phyloP scores from a whole-genome alignment of 768 basidiomycete genomes.

The Daedalea quercina region DNA sequence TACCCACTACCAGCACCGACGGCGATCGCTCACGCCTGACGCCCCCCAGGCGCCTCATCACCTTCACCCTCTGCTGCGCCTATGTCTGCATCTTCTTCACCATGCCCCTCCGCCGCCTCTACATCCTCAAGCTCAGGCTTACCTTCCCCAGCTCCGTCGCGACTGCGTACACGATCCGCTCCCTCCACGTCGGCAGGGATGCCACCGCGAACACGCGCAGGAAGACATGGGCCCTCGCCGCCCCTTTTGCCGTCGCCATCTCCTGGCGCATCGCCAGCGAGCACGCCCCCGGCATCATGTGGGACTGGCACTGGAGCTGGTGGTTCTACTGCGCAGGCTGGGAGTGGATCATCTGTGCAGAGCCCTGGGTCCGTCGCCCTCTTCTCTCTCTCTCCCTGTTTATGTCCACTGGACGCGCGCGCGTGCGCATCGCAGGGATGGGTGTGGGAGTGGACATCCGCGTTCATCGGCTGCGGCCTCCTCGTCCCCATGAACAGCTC shows the following conservation, averaged over 20 bases:
- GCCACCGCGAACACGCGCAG: constrained; percentile 14
- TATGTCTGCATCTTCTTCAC: constrained; percentile 20
- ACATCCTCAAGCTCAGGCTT: constrained; percentile 18
- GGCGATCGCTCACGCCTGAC: no score
- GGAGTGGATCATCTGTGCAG: constrained; percentile 16
- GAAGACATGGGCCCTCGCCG: constrained; percentile 15
- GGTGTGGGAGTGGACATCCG: constrained; percentile 18
- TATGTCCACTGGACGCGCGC: neutral
- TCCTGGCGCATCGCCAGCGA: constrained; percentile 13
- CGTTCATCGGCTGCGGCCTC: constrained; percentile 17
- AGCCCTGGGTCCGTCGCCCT: constrained; percentile 10
- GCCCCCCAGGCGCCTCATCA: constrained; percentile 13
- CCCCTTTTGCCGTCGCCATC: constrained; percentile 13
- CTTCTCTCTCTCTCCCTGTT: neutral
- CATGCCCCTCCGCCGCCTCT: constrained; percentile 17
- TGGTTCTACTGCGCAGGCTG: constrained; percentile 19
- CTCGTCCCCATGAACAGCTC: constrained; percentile 16
- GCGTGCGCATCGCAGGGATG: constrained; percentile 7
- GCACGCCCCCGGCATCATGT: constrained; percentile 18
- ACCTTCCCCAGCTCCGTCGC: constrained; percentile 18
- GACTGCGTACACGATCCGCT: constrained; percentile 19
- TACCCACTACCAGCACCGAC: neutral
- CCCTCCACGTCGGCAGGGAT: constrained; percentile 16
- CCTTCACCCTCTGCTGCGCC: constrained; percentile 17
- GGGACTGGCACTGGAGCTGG: constrained; percentile 19